phyloP scores from a whole-genome alignment of 2,329 filamentous ascomycete species.

The Diplodia seriata region DNA sequence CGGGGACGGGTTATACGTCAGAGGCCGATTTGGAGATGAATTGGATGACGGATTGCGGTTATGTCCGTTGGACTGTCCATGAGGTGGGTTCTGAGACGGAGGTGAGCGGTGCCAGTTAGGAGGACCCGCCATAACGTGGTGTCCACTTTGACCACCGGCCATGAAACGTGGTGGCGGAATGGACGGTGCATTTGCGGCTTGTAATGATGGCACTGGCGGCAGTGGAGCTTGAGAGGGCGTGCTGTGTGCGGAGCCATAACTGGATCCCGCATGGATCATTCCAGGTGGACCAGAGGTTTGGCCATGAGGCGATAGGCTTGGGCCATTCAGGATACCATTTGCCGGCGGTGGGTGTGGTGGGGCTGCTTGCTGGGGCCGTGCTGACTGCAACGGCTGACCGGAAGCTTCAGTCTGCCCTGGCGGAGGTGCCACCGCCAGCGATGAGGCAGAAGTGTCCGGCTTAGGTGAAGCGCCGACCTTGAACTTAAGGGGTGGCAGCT shows the following conservation, averaged over 20 bases:
- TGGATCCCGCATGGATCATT: conserved; percentile 2
- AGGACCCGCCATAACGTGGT: conserved; percentile 15
- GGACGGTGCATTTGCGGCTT: not conserved
- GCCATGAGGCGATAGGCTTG: conserved; percentile 54
- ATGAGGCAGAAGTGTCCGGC: conserved; percentile 33
- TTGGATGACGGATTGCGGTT: not conserved
- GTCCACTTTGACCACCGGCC: conserved; percentile 1
- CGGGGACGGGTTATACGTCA: conserved; percentile 41
- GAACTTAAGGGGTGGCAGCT: conserved; percentile 67
- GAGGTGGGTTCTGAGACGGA: conserved; percentile 1
- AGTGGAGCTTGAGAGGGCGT: not conserved
- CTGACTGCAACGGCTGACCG: conserved; percentile 16
- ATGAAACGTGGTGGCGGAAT: conserved; percentile 24
- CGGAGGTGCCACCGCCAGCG: conserved; percentile 33
- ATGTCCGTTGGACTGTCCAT: conserved; percentile 20
- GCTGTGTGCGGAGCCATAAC: conserved; percentile 26
- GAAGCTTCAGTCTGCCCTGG: conserved; percentile 38
- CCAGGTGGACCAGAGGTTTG: conserved; percentile 51
- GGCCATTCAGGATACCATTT: conserved; percentile 50
- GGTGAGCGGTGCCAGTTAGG: conserved; percentile 15
- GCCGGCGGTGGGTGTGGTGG: conserved; percentile 36
- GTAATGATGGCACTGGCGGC: conserved; percentile 1
- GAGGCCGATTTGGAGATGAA: conserved; percentile 17
- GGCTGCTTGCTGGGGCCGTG: conserved; percentile 9
- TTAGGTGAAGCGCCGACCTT: conserved; percentile 58